phyloP scores from a whole-genome alignment of 139 green algal genomes.

The Pleodorina starrii region DNA sequence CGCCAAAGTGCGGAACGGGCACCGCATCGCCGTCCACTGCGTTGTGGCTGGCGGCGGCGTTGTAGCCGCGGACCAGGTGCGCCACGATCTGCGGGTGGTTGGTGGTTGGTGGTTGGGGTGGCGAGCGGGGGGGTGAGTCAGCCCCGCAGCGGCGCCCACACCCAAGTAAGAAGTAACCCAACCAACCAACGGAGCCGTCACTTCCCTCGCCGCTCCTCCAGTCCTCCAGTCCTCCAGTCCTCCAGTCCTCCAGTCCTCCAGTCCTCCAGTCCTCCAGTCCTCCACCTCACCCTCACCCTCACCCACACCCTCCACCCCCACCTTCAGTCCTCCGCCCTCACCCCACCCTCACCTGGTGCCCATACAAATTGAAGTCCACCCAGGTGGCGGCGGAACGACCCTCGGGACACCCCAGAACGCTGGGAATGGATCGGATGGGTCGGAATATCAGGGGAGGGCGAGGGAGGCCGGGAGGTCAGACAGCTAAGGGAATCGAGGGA shows the following conservation, averaged over 20 bases:
- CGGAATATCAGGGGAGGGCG: not conserved
- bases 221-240: no score
- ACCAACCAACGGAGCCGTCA: no score
- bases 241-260: no score
- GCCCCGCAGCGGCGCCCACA: no score
- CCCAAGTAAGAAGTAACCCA: no score
- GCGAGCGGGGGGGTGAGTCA: not conserved
- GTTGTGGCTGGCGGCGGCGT: constrained; percentile 60
- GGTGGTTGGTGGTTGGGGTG: not conserved
- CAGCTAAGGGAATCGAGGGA: not conserved
- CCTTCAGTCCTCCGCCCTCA: no score
- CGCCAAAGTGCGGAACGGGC: constrained; percentile 91
- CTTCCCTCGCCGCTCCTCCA: no score
- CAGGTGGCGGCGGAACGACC: constrained; percentile 74
- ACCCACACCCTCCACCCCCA: no score
- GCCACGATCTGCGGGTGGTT: constrained; percentile 68
- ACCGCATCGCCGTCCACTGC: constrained; percentile 87
- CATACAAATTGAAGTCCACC: constrained; percentile 88
- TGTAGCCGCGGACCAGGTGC: constrained; percentile 82
- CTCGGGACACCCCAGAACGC: constrained; percentile 75
- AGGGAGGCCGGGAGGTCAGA: not conserved
- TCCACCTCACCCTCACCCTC: no score
- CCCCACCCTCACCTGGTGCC: constrained; percentile 74
- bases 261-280: no score
- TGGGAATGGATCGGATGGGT: constrained; percentile 32